Conservation (phyloP, 305 asterid species). For the Stenogyne calaminthoides region DNA sequence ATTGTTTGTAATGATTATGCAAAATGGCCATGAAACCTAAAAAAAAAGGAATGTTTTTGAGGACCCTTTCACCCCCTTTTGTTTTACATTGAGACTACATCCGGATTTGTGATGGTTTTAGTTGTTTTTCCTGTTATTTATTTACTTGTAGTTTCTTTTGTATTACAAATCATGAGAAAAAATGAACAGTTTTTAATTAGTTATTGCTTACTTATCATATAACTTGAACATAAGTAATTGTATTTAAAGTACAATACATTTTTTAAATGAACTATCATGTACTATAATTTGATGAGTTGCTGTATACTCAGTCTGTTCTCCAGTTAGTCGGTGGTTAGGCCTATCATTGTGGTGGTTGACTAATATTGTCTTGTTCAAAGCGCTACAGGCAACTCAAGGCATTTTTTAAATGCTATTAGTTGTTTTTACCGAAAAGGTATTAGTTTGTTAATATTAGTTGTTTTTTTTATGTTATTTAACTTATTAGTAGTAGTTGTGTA, state of each 20-base stretch:
- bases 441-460: too few species aligned
- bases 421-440: too few species aligned
- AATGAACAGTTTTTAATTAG: background rate
- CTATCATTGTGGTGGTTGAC: too few species aligned
- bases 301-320: too few species aligned
- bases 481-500: too few species aligned
- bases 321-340: too few species aligned
- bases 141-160: background rate
- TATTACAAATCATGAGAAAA: background rate
- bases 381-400: too few species aligned
- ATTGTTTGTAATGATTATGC: slow-evolving; percentile 30
- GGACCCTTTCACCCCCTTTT: slow-evolving; percentile 21
- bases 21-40: slow-evolving; percentile 28
- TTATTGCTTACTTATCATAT: background rate
- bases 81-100: slow-evolving; percentile 16
- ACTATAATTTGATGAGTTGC: background rate
- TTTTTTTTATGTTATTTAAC: too few species aligned
- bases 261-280: background rate
- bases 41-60: slow-evolving; percentile 26
- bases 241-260: too few species aligned
- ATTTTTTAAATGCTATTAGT: too few species aligned
- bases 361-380: too few species aligned
- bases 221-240: background rate
- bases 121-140: background rate
- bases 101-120: background rate